Base-by-base conservation (phyloP, 352 stramenopile genomes). In the Phytopythium vexans region DNA sequence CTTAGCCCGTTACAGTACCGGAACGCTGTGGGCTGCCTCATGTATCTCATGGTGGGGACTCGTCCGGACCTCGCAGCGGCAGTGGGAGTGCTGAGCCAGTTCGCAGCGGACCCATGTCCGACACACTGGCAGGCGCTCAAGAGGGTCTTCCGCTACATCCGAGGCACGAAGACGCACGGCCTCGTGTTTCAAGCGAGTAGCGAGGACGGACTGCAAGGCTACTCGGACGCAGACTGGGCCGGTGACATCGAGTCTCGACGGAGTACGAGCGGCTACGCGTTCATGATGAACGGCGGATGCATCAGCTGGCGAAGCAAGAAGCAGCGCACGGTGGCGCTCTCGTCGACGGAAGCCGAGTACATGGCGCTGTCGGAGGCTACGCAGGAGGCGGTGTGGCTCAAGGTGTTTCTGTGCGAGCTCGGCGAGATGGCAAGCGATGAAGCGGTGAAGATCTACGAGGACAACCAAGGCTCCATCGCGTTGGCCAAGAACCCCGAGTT, bases 401-500 rank as follows among this genome's bases (percentile, higher is more conserved):
- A 58, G 39, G 50, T 36, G 10, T 58, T 64, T 37, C 39, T 64
- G 37, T 50, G 44, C 11, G 56, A 56, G 10, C n/a, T 55, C 36
- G 46, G 47, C 49, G 40, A 61, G 33, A 54, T 60, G 53, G n/a
- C 12, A 16, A 45, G 4, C 40, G 21, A 62, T 43, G 33, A 54
- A 35, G 37, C 44, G 6, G 31, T 56, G 33, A 52, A 50, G 39
- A 66, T 62, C 31, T 61, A 66, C 27, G 54, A 68, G 36, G 54
- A 60, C 42, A 63, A 68, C 27, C 49, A 68, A n/a, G 48, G 48
- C 21, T 57, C 40, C 41, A 56, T 63, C 27, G 40, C 56, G 6
- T 49, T 63, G 39, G 56, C 56, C 31, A 56, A 63, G 41, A 63
- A 63, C 45, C 45, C n/a, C n/a, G n/a, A n/a, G n/a, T n/a, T n/a